Percentiles rank a stretch among this genome's conserved stretches.
phyloP scores from a whole-genome alignment of 805 yeast genomes.

The Wickerhamiella nectarea region DNA sequence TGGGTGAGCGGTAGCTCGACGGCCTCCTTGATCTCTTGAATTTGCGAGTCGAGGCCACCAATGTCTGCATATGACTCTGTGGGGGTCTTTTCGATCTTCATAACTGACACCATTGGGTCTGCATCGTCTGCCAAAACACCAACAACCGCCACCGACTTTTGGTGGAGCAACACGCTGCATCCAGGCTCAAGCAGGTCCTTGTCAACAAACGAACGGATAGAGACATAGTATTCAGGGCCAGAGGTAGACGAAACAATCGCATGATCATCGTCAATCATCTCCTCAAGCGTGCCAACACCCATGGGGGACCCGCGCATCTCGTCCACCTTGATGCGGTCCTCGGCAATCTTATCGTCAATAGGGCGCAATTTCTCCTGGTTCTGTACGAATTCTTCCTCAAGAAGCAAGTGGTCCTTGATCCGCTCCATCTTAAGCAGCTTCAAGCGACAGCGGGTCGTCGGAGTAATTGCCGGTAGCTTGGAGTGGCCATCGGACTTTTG shows the following conservation, averaged over 20 bases:
- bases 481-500: slow-evolving; percentile 80
- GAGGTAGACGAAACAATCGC: slow-evolving; percentile 94
- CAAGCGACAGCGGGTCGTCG: slow-evolving; percentile 86
- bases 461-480: slow-evolving; percentile 76
- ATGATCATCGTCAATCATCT: slow-evolving; percentile 95
- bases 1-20: slow-evolving; percentile 92
- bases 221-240: slow-evolving; percentile 94
- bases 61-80: slow-evolving; percentile 93
- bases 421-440: slow-evolving; percentile 86
- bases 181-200: slow-evolving; percentile 94
- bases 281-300: slow-evolving; percentile 93
- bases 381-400: slow-evolving; percentile 92
- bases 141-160: slow-evolving; percentile 89
- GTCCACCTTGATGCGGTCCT: slow-evolving; percentile 88
- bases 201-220: slow-evolving; percentile 91
- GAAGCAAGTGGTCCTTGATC: slow-evolving; percentile 84
- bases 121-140: slow-evolving; percentile 98
- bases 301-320: slow-evolving; percentile 93
- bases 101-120: slow-evolving; percentile 93
- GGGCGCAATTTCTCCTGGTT: slow-evolving; percentile 93
- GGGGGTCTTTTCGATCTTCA: slow-evolving; percentile 97
- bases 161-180: slow-evolving; percentile 87
- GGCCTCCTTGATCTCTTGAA: slow-evolving; percentile 94
- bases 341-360: slow-evolving; percentile 90
- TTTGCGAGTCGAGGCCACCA: slow-evolving; percentile 91